A percentile compares a stretch with the other conserved stretches of the same genome.
Evolutionary conservation across 2,329 filamentous ascomycete species (phyloP).

Genomic region (Penicillium frequentans): DNA sequence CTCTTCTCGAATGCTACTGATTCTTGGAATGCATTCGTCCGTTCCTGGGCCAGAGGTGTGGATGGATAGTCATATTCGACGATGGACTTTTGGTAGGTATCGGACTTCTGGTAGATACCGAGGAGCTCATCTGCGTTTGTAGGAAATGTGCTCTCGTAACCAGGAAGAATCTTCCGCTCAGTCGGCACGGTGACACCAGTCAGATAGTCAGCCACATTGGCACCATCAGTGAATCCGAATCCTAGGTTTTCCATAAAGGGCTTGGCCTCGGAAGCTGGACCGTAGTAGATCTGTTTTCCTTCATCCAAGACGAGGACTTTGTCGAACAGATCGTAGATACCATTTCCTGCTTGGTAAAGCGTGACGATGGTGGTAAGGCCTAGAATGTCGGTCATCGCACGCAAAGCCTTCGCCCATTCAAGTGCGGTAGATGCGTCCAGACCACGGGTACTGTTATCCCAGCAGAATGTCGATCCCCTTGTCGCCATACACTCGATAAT

Average conservation of each 20-base stretch:
- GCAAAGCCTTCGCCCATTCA: slow-evolving; percentile 60
- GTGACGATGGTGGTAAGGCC: slow-evolving; percentile 63
- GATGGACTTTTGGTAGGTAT: slow-evolving; percentile 48
- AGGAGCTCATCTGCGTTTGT: slow-evolving; percentile 45
- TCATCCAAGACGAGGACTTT: slow-evolving; percentile 68
- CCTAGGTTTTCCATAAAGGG: slow-evolving; percentile 66
- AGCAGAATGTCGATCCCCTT: slow-evolving; percentile 59
- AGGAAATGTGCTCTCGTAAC: slow-evolving; percentile 47
- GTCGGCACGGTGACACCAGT: slow-evolving; percentile 63
- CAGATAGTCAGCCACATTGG: slow-evolving; percentile 66
- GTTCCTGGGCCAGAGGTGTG: slow-evolving; percentile 43
- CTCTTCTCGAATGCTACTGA: slow-evolving; percentile 57
- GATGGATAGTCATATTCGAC: slow-evolving; percentile 59
- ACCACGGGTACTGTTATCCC: slow-evolving; percentile 67
- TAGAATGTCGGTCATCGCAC: slow-evolving; percentile 63
- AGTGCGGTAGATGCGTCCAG: slow-evolving; percentile 66
- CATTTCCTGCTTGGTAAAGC: slow-evolving; percentile 69
- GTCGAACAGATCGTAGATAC: slow-evolving; percentile 68
- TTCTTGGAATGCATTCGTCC: slow-evolving; percentile 56
- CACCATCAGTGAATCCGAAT: slow-evolving; percentile 61
- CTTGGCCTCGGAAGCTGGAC: slow-evolving; percentile 57
- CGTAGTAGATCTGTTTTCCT: slow-evolving; percentile 66
- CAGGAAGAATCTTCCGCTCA: slow-evolving; percentile 46
- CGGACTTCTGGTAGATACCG: slow-evolving; percentile 52
- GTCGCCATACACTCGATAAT: slow-evolving; percentile 65